These are phyloP conservation scores for Lunasporangiospora selenospora DNA, from an alignment of 192 early-diverging fungal genomes.

Conservation along the genomic window DNA sequence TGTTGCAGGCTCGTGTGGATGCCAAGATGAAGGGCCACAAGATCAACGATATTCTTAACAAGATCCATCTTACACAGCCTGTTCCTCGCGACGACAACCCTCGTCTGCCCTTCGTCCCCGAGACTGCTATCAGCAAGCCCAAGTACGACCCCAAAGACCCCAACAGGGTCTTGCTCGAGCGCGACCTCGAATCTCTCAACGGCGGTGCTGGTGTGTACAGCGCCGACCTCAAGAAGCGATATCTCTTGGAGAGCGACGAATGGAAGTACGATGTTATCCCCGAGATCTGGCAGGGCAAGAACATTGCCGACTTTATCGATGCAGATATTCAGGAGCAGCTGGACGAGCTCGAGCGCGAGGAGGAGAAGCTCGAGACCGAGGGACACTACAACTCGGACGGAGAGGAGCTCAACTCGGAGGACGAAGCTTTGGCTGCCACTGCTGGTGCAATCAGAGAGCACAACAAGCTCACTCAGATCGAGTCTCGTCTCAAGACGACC, in stretches of 20 bases:
- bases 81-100: slow-evolving; percentile 81
- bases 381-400: slow-evolving; percentile 90
- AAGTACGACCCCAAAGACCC: slow-evolving; percentile 86
- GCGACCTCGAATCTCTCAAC: slow-evolving; percentile 86
- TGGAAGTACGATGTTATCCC: slow-evolving; percentile 99
- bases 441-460: slow-evolving; percentile 85
- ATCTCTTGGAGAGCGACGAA: slow-evolving; percentile 81
- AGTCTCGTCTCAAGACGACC: slow-evolving; percentile 81
- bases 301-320: slow-evolving; percentile 98
- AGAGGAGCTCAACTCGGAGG: slow-evolving; percentile 82
- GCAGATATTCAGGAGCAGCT: slow-evolving; percentile 96
- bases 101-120: slow-evolving; percentile 87
- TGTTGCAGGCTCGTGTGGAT: slow-evolving; percentile 92
- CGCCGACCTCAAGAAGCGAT: slow-evolving; percentile 94
- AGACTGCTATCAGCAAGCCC: slow-evolving; percentile 65
- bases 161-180: slow-evolving; percentile 82
- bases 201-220: slow-evolving; percentile 98
- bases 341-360: slow-evolving; percentile 95
- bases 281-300: slow-evolving; percentile 98
- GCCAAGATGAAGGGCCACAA: slow-evolving; percentile 93
- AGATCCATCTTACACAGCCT: slow-evolving; percentile 94
- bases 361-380: slow-evolving; percentile 92
- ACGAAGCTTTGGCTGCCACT: slow-evolving; percentile 75
- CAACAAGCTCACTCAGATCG: slow-evolving; percentile 82
- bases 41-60: slow-evolving; percentile 92